Evolutionary conservation across 805 yeast genomes (phyloP), one percentile per base, ranked within the genome.

Genomic region (Lipomyces sp.): DNA sequence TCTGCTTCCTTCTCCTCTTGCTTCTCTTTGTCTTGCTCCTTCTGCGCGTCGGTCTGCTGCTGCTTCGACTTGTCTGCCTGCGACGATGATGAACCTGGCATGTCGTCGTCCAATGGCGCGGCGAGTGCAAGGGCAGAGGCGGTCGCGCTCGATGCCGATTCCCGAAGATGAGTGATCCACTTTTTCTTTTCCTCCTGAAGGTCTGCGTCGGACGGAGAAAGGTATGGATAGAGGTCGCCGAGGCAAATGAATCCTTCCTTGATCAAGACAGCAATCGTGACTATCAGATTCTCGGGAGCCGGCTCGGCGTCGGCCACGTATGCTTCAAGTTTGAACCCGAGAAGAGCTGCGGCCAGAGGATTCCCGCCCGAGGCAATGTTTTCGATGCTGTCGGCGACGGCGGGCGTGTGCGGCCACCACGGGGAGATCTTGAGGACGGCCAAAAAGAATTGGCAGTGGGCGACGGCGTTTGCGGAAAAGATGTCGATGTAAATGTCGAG

Each of bases 101-200:
- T 36, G 32, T 84, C 91, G 34, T 79, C 81, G 2, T 75, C 73
- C 34, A 90, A 71, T 0, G 96, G 95, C 8, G 93, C 93, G 4
- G 96, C 96, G 59, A 89, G 65, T 0, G 97, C 93, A 43, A 90
- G 69, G 0, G 95, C 95, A 55, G 84, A 86, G 0, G 86, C 83
- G 22, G 79, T 75, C 0, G 90, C 83, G 54, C 73, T 72, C 60
- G 74, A 72, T 0, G 85, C 78, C 51, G 80, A 76, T 11, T 79
- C 79, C 14, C 81, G 81, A 49, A 78, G 63, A 8, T 74, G 71
- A 28, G 70, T 68, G 33, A 77, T 74, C 63, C 79, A 76, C 3
- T 64, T 62, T 1, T 67, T 68, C 34, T 80, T 75, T 26, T 80
- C 68, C 8, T 61, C 60, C 0, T 61, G 60, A 71, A 84, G 71